Conservation (phyloP, 2,329 filamentous ascomycete genomes). For the Rachicladosporium sp. region DNA sequence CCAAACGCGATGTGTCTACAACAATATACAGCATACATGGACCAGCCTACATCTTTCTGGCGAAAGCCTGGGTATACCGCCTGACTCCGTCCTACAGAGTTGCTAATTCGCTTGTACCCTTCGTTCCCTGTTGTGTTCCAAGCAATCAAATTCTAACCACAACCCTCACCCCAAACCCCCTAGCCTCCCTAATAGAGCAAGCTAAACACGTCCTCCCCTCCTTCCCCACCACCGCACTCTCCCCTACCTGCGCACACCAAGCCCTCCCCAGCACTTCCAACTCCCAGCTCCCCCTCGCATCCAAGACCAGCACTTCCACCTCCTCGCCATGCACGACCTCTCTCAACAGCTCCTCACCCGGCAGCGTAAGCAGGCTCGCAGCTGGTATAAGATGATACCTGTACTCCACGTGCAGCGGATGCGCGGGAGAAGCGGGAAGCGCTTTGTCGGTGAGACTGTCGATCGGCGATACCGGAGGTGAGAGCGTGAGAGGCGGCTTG, state of each 20-base stretch:
- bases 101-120: too few species aligned
- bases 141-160: constrained; percentile 35
- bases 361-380: constrained; percentile 11
- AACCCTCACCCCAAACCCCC: constrained; percentile 56
- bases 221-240: constrained; percentile 60
- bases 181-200: constrained; percentile 64
- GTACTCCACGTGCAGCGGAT: constrained; percentile 30
- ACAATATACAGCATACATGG: too few species aligned
- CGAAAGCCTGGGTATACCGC: too few species aligned
- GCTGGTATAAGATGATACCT: constrained; percentile 25
- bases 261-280: constrained; percentile 60
- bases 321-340: constrained; percentile 7
- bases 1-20: too few species aligned
- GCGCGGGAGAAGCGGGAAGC: constrained; percentile 19
- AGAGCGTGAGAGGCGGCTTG: too few species aligned
- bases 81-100: too few species aligned
- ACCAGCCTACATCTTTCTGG: too few species aligned
- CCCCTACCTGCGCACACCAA: constrained; percentile 60
- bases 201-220: constrained; percentile 56
- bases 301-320: constrained; percentile 29
- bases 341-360: too few species aligned
- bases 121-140: too few species aligned
- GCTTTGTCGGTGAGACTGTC: too few species aligned
- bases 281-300: constrained; percentile 47
- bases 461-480: too few species aligned